Evolutionary conservation across 208 protist species (phyloP), one percentile per base, ranked within the genome.

Genomic region (Wallacemonas collosoma): DNA sequence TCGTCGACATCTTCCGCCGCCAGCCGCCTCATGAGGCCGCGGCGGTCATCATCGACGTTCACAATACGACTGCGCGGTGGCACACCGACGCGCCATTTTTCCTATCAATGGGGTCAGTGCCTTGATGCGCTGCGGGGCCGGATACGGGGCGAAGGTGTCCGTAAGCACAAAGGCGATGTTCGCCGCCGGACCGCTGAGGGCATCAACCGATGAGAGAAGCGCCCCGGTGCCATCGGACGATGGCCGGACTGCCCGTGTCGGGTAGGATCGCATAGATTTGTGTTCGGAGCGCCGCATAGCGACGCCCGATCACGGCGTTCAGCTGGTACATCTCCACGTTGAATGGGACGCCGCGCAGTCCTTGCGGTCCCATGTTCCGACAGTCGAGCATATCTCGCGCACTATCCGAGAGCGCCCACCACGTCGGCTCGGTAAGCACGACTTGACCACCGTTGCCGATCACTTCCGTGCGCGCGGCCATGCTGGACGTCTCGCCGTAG

Each of bases 401-500:
- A 3, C 39, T 41, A 15, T 78, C 63, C 40, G 75, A 82, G 55
- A 87, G 75, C 14, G 80, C 68, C 73, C 74, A 75, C 68, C 75
- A 86, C 68, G 80, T 68, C n/a, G 64, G 54, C 74, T 85, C 80
- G 60, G 82, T 87, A 69, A 87, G 35, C 35, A 90, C 14, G 35
- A 93, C 82, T 76, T 96, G 89, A 47, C 93, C 93, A 48, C 91
- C 93, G 51, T 89, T 83, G 48, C 76, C 86, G 50, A 91, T 74
- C 38, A 76, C 76, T 78, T 92, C 85, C 48, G 93, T 87, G 68
- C 93, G 89, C 14, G 93, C 91, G 4, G 90, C 82, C 43, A 77
- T 86, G 78, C 95, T 97, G 14, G 86, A 83, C 56, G 89, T 87
- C 41, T 86, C 80, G 44, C 92, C 94, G 74, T 92, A 95, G 82